Evolutionary conservation across 2,329 filamentous ascomycete genomes (phyloP), one percentile per base, ranked within the genome.

Genomic region (Helicocarpus griseus): DNA sequence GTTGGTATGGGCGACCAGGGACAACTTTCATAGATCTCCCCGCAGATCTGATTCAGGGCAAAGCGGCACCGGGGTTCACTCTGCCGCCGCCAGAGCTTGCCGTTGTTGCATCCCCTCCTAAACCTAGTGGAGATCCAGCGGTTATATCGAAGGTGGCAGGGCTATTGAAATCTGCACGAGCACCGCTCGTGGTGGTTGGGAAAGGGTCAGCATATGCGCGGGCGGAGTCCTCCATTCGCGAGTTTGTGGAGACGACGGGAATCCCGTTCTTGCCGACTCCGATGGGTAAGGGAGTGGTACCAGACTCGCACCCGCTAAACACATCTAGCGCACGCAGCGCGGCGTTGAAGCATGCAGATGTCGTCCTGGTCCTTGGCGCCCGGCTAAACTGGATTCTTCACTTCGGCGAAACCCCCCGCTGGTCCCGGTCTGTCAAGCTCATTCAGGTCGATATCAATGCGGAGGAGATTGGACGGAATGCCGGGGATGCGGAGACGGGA

Each of bases 351-450:
- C 63, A 73, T 38, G 75, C 78, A 2, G 78, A 81, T 58, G 73
- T 81, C 1, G 74, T 80, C 14, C 61, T 81, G 3, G 65, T 81
- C 2, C 66, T 80, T 2, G 77, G 77, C 4, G 78, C 77, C 2
- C 70, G 76, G 33, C 61, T 81, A 39, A 81, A 81, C 54, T 81
- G 77, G 78, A 80, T 81, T 48, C 65, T 81, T 3, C 77, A 79
- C 54, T 80, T 75, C 54, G 78, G 78, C 6, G 71, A 77, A 51
- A 57, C 74, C 11, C 77, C 77, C 0, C 79, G 79, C 60, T 81
- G 77, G 74, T 74, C 69, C 26, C 56, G 71, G 4, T 58, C 58
- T 3, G 77, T 71, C 2, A 75, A 72, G 51, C 73, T 80, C 56
- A 76, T 80, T 35, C 78, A 81, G 61, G 72, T 80, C 13, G 77